Percentiles rank a stretch among this genome's conserved stretches.
These are phyloP conservation scores for Nannochloropsis gaditana DNA, from an alignment of 108 stramenopile genomes.

Conservation along the genomic window DNA sequence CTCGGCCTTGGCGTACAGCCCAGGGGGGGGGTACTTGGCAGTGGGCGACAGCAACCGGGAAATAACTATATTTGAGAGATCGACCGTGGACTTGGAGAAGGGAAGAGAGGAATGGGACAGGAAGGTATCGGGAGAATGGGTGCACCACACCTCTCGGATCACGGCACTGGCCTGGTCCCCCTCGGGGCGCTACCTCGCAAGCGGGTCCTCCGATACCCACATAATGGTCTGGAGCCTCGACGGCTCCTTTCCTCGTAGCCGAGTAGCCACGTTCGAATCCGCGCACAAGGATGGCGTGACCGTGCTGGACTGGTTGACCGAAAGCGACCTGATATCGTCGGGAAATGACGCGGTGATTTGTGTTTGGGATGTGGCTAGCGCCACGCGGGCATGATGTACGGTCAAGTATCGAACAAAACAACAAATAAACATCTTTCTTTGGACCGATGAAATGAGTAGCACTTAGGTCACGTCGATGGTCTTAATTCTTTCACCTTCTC, in stretches of 20 bases:
- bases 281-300: constrained; percentile 52
- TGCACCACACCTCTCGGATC: constrained; percentile 53
- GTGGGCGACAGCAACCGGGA: constrained; percentile 49
- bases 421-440: too few species aligned
- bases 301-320: constrained; percentile 46
- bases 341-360: constrained; percentile 79
- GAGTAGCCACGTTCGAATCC: constrained; percentile 36
- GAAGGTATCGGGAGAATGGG: constrained; percentile 47
- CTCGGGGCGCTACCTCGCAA: constrained; percentile 31
- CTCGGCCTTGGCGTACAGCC: constrained; percentile 42
- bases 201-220: constrained; percentile 50
- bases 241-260: constrained; percentile 20
- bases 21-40: constrained; percentile 39
- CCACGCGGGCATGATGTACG: neutral
- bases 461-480: too few species aligned
- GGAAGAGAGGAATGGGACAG: constrained; percentile 32
- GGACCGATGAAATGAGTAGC: too few species aligned
- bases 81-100: neutral
- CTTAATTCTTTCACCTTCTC: too few species aligned
- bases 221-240: constrained; percentile 46
- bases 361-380: constrained; percentile 65
- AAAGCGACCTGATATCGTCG: constrained; percentile 61
- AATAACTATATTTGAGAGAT: constrained; percentile 47
- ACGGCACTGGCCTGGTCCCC: constrained; percentile 52
- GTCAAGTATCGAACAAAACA: too few species aligned